Conservation (phyloP, 441 rosid genomes). For the Populus hybrid region DNA sequence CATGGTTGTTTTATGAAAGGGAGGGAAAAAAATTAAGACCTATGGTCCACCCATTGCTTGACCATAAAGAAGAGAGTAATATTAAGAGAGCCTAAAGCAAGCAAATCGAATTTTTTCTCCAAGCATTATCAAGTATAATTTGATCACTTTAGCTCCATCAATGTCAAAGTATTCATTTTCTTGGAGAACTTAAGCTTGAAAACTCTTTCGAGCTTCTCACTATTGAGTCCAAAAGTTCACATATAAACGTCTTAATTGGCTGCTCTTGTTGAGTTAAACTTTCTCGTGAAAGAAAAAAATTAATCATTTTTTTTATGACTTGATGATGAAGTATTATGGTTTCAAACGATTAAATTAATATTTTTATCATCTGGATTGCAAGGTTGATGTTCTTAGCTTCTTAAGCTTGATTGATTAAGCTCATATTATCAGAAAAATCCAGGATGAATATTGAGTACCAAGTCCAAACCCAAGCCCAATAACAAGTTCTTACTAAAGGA, state of each 20-base stretch:
- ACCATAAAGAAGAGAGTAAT: no score
- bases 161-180: background rate
- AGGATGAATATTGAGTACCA: background rate
- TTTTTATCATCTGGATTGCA: background rate
- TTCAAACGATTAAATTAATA: no score
- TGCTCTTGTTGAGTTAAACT: background rate
- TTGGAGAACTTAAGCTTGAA: background rate
- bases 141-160: background rate
- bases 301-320: background rate
- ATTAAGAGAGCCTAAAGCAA: no score
- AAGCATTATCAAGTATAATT: background rate
- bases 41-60: no score
- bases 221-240: background rate
- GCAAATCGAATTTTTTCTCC: no score
- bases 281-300: background rate
- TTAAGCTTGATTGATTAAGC: background rate
- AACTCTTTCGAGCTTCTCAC: background rate
- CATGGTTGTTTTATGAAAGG: no score
- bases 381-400: background rate
- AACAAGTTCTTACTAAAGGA: background rate
- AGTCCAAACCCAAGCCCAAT: background rate
- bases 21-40: no score
- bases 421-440: background rate
- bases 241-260: background rate
- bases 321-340: no score